Evolutionary conservation across 495 filamentous ascomycete species (phyloP).

Genomic region (Trypethelium eluteriae): DNA sequence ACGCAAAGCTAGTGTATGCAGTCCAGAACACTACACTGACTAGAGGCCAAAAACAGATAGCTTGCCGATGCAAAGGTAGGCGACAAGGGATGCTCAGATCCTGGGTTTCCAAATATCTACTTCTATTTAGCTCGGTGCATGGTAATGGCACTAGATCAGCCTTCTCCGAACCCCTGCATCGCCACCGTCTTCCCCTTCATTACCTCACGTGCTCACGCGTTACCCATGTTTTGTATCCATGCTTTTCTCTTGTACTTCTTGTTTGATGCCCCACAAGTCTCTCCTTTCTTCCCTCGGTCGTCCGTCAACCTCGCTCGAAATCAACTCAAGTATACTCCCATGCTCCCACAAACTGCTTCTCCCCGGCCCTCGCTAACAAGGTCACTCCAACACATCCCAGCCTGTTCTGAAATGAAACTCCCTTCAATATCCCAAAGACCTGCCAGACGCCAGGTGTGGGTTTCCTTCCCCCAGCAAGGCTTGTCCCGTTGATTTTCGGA

Average conservation of each 20-base stretch:
- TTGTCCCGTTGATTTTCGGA: not conserved
- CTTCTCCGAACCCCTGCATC: not conserved
- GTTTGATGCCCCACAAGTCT: not conserved
- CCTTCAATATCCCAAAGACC: conserved; percentile 5
- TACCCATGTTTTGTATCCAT: not conserved
- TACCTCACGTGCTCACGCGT: conserved; percentile 7
- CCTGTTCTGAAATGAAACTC: not conserved
- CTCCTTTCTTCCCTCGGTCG: not conserved
- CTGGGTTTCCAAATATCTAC: not conserved
- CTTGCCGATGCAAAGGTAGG: too few species aligned
- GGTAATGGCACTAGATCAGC: conserved; percentile 7
- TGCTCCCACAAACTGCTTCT: not conserved
- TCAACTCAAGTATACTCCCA: conserved; percentile 13
- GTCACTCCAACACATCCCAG: not conserved
- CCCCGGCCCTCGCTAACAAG: not conserved
- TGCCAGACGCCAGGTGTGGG: conserved; percentile 4
- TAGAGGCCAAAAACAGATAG: too few species aligned
- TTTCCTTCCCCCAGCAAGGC: not conserved
- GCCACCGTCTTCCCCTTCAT: not conserved
- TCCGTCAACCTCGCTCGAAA: not conserved
- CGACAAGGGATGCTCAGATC: not conserved
- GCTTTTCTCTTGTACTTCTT: not conserved
- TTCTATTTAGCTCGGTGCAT: not conserved
- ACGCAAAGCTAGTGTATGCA: too few species aligned
- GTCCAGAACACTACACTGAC: too few species aligned